Conservation (phyloP, 2,329 filamentous ascomycete species). For the Stagonosporopsis tanaceti region DNA sequence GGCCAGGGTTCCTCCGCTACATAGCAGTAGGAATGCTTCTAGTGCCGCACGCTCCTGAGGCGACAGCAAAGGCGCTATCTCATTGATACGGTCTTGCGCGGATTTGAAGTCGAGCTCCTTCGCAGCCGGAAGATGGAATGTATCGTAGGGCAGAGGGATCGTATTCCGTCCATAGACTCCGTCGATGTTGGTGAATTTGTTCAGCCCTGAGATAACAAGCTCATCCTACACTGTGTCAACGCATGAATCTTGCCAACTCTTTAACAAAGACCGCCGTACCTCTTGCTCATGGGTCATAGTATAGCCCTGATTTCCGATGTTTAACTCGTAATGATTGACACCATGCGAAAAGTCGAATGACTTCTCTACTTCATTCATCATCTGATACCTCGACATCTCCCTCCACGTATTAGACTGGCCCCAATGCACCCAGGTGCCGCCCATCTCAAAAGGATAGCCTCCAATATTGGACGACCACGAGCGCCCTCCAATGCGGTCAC, state of each 20-base stretch:
- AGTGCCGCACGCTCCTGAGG: constrained; percentile 53
- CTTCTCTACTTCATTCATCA: constrained; percentile 41
- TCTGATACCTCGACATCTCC: constrained; percentile 57
- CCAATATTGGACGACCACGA: constrained; percentile 52
- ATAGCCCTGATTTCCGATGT: constrained; percentile 36
- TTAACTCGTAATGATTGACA: constrained; percentile 54
- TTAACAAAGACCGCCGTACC: constrained; percentile 19
- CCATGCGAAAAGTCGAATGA: constrained; percentile 54
- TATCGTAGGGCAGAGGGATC: constrained; percentile 54
- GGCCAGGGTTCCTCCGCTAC: constrained; percentile 54
- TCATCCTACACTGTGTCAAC: constrained; percentile 28
- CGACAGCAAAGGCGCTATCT: constrained; percentile 52
- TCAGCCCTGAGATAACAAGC: constrained; percentile 36
- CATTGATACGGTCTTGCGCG: constrained; percentile 53
- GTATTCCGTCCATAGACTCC: constrained; percentile 49
- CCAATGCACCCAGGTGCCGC: constrained; percentile 53
- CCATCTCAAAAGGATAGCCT: constrained; percentile 51
- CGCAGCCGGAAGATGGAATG: constrained; percentile 22
- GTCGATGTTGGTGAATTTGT: constrained; percentile 59
- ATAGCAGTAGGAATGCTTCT: constrained; percentile 55
- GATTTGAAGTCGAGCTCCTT: constrained; percentile 35
- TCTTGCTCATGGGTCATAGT: constrained; percentile 56
- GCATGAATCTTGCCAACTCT: background rate
- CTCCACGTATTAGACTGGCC: constrained; percentile 34
- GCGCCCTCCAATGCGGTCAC: constrained; percentile 54